Evolutionary conservation across 768 basidiomycete genomes (phyloP).

Genomic region (Leccinum pellstonianum): DNA sequence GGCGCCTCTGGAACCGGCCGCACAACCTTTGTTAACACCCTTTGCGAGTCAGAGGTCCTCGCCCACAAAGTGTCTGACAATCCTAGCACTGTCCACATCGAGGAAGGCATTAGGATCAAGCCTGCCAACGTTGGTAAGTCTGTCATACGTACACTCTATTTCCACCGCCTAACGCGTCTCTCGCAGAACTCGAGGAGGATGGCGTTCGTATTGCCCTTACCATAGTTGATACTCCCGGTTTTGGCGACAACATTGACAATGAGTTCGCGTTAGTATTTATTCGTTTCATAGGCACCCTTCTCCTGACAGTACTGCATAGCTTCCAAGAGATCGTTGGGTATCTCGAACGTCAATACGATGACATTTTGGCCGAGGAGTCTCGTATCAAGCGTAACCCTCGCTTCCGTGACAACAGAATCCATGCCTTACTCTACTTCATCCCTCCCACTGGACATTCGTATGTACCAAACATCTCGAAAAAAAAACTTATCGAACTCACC

Average conservation of each 20-base stretch:
- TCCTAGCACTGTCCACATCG: conserved; percentile 88
- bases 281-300: conserved; percentile 4
- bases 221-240: conserved; percentile 98
- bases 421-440: conserved; percentile 97
- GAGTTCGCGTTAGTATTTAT: conserved; percentile 81
- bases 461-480: conserved; percentile 32
- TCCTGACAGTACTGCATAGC: conserved; percentile 40
- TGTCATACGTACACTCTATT: not conserved
- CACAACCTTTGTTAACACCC: conserved; percentile 98
- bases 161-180: conserved; percentile 1
- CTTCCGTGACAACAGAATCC: conserved; percentile 97
- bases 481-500: not conserved
- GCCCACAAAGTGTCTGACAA: conserved; percentile 82
- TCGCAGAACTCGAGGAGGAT: conserved; percentile 92
- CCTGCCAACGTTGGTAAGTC: conserved; percentile 82
- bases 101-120: conserved; percentile 93
- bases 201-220: conserved; percentile 97
- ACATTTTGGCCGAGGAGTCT: conserved; percentile 97
- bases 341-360: conserved; percentile 98
- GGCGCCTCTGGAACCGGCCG: conserved; percentile 97
- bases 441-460: conserved; percentile 97
- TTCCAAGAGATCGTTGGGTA: conserved; percentile 97
- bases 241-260: conserved; percentile 98
- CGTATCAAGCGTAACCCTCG: conserved; percentile 99
- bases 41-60: conserved; percentile 93